Conservation (phyloP, 306 rosid genomes). For the Fragaria vesca region DNA sequence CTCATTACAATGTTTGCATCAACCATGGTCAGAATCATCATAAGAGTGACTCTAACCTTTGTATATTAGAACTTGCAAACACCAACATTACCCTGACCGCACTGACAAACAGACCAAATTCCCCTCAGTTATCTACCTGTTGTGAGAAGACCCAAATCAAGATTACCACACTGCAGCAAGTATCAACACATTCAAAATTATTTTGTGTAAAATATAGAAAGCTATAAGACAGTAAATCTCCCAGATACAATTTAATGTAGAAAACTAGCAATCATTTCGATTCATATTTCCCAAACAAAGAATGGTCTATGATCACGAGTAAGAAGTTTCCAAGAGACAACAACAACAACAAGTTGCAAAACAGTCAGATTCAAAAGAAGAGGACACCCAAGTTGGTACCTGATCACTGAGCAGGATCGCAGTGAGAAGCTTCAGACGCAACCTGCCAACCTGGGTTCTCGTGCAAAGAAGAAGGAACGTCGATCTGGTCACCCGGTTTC, state of each 20-base stretch:
- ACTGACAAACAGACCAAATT: neutral
- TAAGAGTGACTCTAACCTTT: neutral
- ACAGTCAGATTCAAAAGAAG: neutral
- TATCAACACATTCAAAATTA: neutral
- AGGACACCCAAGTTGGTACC: neutral
- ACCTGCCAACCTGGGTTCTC: neutral
- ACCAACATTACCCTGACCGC: neutral
- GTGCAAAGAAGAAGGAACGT: neutral
- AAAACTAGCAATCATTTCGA: neutral
- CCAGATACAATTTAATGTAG: too few species aligned
- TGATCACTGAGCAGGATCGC: neutral
- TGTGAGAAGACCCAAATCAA: constrained; percentile 5
- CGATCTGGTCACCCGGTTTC: neutral
- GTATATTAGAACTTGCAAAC: neutral
- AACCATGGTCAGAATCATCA: neutral
- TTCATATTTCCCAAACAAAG: neutral
- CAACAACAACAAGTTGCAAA: neutral
- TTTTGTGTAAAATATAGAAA: neutral
- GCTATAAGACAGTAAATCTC: neutral
- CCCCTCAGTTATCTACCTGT: constrained; percentile 1
- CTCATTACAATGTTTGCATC: neutral
- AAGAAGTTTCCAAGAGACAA: neutral
- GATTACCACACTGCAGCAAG: neutral
- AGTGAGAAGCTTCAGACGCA: neutral
- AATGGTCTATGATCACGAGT: neutral